These are phyloP conservation scores for Ammopiptanthus mongolicus DNA, from an alignment of 306 rosid genomes.

Conservation along the genomic window DNA sequence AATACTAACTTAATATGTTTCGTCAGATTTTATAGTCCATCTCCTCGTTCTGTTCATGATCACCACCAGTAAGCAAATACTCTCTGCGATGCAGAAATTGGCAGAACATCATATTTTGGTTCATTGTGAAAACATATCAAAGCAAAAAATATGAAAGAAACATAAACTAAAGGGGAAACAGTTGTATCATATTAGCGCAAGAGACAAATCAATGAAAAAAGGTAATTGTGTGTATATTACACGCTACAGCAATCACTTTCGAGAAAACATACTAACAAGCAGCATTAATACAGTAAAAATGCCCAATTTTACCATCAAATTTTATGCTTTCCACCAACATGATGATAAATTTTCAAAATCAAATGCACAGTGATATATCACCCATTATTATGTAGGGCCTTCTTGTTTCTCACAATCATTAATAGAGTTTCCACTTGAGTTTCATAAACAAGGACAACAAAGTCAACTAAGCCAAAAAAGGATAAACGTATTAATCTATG, in stretches of 20 bases:
- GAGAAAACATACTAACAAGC: not conserved
- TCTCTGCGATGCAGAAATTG: constrained; percentile 42
- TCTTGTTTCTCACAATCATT: not conserved
- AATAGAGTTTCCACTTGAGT: not conserved
- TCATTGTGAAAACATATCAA: constrained; percentile 2
- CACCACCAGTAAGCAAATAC: constrained; percentile 42
- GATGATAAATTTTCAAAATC: not conserved
- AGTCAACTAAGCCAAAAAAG: not conserved
- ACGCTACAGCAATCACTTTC: not conserved
- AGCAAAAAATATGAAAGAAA: not conserved
- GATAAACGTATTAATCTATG: not conserved
- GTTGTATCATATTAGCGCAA: not conserved
- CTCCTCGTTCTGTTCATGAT: constrained; percentile 28
- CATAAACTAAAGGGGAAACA: not conserved
- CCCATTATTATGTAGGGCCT: not conserved
- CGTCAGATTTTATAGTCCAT: constrained; percentile 20
- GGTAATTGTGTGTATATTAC: not conserved
- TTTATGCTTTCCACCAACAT: not conserved
- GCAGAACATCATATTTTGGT: not conserved
- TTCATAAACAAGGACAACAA: not conserved
- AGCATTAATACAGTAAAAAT: not conserved
- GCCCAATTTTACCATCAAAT: not conserved
- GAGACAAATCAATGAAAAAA: not conserved
- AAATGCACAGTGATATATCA: not conserved
- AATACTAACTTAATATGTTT: constrained; percentile 5